Evolutionary conservation across 495 filamentous ascomycete genomes (phyloP).

Genomic region (Zalerion maritima): DNA sequence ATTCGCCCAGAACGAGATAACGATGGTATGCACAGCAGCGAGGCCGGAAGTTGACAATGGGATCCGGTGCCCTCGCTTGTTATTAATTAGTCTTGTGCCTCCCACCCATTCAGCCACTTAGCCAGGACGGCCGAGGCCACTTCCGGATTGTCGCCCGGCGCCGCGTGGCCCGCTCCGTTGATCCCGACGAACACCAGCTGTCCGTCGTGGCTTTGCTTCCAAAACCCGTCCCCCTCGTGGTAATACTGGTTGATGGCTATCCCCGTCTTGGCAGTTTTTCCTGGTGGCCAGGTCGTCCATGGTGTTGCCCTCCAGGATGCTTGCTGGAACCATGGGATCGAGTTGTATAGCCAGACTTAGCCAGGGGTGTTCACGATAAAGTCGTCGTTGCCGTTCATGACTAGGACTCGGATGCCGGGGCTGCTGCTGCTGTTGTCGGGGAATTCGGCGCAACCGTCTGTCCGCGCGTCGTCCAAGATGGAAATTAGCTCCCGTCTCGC

Average conservation of each 20-base stretch:
- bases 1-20: too few relatives aligned
- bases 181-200: constrained; percentile 11
- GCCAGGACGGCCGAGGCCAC: too few relatives aligned
- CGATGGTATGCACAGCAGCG: too few relatives aligned
- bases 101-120: too few relatives aligned
- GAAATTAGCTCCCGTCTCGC: too few relatives aligned
- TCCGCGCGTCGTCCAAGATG: constrained; percentile 4
- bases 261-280: constrained; percentile 2
- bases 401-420: constrained; percentile 4
- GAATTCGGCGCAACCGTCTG: too few relatives aligned
- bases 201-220: constrained; percentile 6
- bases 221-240: constrained; percentile 3
- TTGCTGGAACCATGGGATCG: constrained; percentile 1
- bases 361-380: constrained; percentile 3
- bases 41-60: too few relatives aligned
- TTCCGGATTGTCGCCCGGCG: too few relatives aligned
- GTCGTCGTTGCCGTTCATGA: constrained; percentile 3
- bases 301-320: background rate
- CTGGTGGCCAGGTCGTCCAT: background rate
- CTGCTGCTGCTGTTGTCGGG: background rate
- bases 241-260: too few relatives aligned
- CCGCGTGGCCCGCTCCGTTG: constrained; percentile 17
- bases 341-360: constrained; percentile 2
- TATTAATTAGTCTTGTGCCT: too few relatives aligned
- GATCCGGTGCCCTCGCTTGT: too few relatives aligned